Evolutionary conservation across 306 rosid genomes (phyloP).

Genomic region (Medicago ruthenica): DNA sequence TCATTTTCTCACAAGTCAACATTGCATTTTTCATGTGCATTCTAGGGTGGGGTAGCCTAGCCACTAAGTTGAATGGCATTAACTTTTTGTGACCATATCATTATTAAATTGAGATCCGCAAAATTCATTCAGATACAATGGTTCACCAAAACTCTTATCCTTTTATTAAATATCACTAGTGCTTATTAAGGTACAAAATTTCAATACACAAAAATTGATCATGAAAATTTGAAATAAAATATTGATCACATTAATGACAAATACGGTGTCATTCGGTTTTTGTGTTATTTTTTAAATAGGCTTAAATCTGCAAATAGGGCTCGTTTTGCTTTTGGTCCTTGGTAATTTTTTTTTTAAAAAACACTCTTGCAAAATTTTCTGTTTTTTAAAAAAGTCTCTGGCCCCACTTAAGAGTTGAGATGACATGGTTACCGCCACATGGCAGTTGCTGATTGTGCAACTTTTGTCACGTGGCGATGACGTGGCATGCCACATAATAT

Average conservation of each 20-base stretch:
- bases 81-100: background rate
- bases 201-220: constrained; percentile 12
- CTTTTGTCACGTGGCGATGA: no score
- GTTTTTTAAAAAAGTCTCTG: no score
- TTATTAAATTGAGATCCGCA: constrained; percentile 12
- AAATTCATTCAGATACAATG: constrained; percentile 4
- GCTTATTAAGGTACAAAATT: constrained; percentile 7
- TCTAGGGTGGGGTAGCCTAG: constrained; percentile 26
- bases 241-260: background rate
- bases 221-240: background rate
- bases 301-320: no score
- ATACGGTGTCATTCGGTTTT: background rate
- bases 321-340: no score
- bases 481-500: no score
- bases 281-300: background rate
- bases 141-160: constrained; percentile 3
- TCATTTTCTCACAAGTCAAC: background rate
- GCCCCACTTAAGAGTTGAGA: no score
- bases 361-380: no score
- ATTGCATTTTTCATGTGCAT: constrained; percentile 28
- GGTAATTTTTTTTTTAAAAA: no score
- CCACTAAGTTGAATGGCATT: constrained; percentile 12
- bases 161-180: background rate
- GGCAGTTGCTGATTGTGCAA: no score
- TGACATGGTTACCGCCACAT: no score